Conservation (phyloP, 2,329 filamentous ascomycete species). For the Diaporthe amygdali region DNA sequence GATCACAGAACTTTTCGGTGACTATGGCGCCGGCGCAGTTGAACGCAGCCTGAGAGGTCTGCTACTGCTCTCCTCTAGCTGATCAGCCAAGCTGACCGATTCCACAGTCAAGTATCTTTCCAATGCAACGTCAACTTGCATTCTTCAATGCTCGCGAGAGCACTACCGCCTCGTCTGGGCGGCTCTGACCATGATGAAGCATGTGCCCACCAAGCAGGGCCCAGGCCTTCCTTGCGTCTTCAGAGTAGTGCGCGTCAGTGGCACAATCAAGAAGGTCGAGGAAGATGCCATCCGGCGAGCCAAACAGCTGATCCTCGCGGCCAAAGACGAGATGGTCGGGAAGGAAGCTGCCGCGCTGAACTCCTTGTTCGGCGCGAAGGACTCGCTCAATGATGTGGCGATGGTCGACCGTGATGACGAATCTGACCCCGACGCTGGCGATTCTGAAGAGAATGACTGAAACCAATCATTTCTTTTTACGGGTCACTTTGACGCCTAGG, state of each 20-base stretch:
- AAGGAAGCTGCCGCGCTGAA: slow-evolving; percentile 37
- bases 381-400: slow-evolving; percentile 40
- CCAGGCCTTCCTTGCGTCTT: slow-evolving; percentile 73
- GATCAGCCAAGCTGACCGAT: slow-evolving; percentile 30
- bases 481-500: slow-evolving; percentile 74
- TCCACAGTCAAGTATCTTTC: slow-evolving; percentile 87
- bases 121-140: slow-evolving; percentile 90
- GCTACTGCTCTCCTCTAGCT: slow-evolving; percentile 19
- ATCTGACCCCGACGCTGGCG: slow-evolving; percentile 52
- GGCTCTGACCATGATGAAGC: slow-evolving; percentile 80
- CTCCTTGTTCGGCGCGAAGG: slow-evolving; percentile 35
- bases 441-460: slow-evolving; percentile 48
- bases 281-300: slow-evolving; percentile 86
- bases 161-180: slow-evolving; percentile 92
- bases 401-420: slow-evolving; percentile 49
- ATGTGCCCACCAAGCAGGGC: slow-evolving; percentile 61
- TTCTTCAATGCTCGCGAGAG: slow-evolving; percentile 80
- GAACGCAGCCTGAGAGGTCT: slow-evolving; percentile 72
- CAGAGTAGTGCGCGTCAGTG: slow-evolving; percentile 84
- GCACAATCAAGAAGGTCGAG: slow-evolving; percentile 91
- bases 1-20: slow-evolving; percentile 79
- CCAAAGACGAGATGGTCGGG: slow-evolving; percentile 56
- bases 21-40: slow-evolving; percentile 82
- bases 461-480: slow-evolving; percentile 60
- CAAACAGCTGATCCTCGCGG: slow-evolving; percentile 71